Evolutionary conservation across 2,329 filamentous ascomycete genomes (phyloP).

Genomic region (Penicillium concentricum): DNA sequence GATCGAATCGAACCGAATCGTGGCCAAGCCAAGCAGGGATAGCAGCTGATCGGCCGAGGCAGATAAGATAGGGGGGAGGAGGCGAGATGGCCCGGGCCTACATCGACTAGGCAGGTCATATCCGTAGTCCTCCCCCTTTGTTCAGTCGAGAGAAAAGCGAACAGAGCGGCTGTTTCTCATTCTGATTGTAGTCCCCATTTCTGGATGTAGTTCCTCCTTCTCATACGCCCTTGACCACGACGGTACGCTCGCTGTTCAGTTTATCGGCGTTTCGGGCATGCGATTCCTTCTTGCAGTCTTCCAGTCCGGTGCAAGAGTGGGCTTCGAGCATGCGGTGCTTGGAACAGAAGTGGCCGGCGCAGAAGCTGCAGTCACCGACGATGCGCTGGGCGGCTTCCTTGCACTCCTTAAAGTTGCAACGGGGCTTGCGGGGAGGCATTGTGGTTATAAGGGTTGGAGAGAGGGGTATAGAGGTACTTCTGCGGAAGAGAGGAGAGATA

Average conservation of each 20-base stretch:
- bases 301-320: conserved; percentile 87
- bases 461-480: background rate
- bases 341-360: conserved; percentile 88
- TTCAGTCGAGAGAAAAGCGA: background rate
- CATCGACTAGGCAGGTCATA: background rate
- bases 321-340: conserved; percentile 93
- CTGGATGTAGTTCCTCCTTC: conserved; percentile 6
- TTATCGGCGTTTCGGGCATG: conserved; percentile 92
- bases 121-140: background rate
- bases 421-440: conserved; percentile 57
- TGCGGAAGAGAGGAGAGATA: background rate
- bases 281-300: conserved; percentile 97
- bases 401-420: conserved; percentile 88
- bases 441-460: conserved; percentile 24
- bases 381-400: conserved; percentile 85
- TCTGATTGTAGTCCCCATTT: background rate
- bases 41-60: background rate
- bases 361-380: conserved; percentile 95
- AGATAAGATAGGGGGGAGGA: background rate
- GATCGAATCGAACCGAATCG: background rate
- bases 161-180: background rate
- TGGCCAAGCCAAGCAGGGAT: background rate
- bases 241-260: conserved; percentile 87
- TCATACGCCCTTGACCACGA: conserved; percentile 88
- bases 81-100: background rate